phyloP scores from a whole-genome alignment of 78 protist genomes.

The Chrysochromulina parva region DNA sequence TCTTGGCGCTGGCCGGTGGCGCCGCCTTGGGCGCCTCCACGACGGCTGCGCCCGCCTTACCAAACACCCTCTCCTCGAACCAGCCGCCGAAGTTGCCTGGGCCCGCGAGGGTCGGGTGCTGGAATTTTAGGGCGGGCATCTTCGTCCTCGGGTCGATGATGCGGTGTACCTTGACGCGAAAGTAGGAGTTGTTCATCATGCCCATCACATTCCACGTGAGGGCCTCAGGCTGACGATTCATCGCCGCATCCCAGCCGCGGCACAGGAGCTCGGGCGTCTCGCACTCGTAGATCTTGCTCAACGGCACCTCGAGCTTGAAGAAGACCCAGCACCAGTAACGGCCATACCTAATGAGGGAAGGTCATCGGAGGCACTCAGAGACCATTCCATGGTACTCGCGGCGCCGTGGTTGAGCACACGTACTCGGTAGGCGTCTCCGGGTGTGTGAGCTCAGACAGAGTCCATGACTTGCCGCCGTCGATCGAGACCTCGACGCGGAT shows the following conservation, averaged over 20 bases:
- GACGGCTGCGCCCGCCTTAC: background rate
- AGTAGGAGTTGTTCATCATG: conserved; percentile 52
- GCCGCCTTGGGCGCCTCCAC: background rate
- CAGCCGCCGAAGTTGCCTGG: conserved; percentile 13
- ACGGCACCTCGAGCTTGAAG: background rate
- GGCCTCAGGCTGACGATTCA: conserved; percentile 43
- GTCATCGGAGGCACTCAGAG: too few relatives aligned
- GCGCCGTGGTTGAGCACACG: background rate
- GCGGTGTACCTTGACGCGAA: conserved; percentile 3
- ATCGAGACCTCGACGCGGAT: conserved; percentile 34
- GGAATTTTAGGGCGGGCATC: background rate
- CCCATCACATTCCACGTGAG: conserved; percentile 56
- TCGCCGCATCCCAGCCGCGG: conserved; percentile 41
- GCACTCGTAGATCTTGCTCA: background rate
- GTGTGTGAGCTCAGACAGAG: background rate
- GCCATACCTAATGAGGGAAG: background rate
- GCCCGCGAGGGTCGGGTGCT: conserved; percentile 43
- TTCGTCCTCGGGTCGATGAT: background rate
- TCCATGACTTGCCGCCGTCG: conserved; percentile 49
- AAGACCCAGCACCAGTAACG: conserved; percentile 43
- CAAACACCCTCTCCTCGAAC: background rate
- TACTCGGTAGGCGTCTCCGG: background rate
- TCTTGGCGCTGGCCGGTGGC: background rate
- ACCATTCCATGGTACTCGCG: too few relatives aligned
- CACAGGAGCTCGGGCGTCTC: conserved; percentile 16